Evolutionary conservation across 805 yeast species (phyloP), one percentile per base, ranked within the genome.

Genomic region (Candida tammaniensis): DNA sequence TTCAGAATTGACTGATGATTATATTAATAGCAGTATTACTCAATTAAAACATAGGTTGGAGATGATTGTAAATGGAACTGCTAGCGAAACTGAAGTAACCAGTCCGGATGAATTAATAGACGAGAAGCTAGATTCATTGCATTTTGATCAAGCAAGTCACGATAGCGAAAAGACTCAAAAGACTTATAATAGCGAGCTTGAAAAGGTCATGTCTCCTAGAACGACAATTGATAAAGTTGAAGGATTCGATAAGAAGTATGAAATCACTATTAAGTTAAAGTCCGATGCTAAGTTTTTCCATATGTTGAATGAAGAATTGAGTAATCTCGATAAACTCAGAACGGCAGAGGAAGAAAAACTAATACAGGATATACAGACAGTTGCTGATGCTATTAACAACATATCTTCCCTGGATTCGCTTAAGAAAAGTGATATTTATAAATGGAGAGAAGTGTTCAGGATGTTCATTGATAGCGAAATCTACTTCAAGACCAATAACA

Each of bases 381-480:
- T 80, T 8, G 67, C 75, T 3, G 45, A 54, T 10, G 43, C 52
- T 5, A 59, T 78, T 3, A 56, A 68, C 2, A 49, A 57, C 5
- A 54, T 66, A 12, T 76, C 80, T 0, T 38, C 44, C 3, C 43
- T 41, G 12, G 52, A 48, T 10, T 38, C 46, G 25, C 38, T 49
- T 9, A 57, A 59, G 23, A 68, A 64, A 35, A 64, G 61, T 1
- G 91, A 83, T 49, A 59, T 82, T 56, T 79, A 78, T 47, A 64
- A 67, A 7, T 84, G 91, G 91, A 61, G 91, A 38, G 77, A 79
- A 47, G 66, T 83, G 7, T 82, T 83, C 57, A 74, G 70, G 46
- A 54, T 72, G 14, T 83, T 82, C 45, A 66, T 82, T 17, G 89
- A 82, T 42, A 70, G 76, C 16, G 83, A 82, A 43, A 74, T 83